Conservation (phyloP, 1,284 basidiomycete genomes). For the Sanghuangporus baumii region DNA sequence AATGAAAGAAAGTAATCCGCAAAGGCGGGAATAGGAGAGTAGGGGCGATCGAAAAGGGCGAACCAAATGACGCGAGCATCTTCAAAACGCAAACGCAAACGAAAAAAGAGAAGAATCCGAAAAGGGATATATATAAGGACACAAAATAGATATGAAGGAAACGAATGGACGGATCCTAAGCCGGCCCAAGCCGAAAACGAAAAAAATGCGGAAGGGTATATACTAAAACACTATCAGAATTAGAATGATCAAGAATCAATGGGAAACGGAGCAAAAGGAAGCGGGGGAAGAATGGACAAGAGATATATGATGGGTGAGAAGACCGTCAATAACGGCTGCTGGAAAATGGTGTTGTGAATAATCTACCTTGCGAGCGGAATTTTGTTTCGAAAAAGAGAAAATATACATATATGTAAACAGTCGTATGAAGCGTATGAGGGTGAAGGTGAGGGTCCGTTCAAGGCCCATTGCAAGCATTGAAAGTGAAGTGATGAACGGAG, state of each 20-base stretch:
- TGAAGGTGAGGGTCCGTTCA: not conserved
- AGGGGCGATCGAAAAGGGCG: too few species aligned
- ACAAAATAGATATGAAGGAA: not conserved
- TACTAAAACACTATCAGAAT: slow-evolving; percentile 5
- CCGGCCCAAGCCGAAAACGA: not conserved
- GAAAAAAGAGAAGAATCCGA: too few species aligned
- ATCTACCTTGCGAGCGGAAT: not conserved
- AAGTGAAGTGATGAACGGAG: not conserved
- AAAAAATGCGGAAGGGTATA: not conserved
- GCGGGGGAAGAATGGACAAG: too few species aligned
- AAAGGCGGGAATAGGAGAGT: too few species aligned
- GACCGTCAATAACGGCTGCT: not conserved
- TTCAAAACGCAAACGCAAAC: too few species aligned
- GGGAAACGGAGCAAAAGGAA: too few species aligned
- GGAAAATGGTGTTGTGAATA: not conserved
- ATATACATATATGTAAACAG: too few species aligned
- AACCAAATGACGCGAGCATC: too few species aligned
- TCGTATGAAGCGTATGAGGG: not conserved
- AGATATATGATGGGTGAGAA: too few species aligned
- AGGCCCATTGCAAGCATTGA: not conserved
- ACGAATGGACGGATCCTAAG: not conserved
- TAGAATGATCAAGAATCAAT: not conserved
- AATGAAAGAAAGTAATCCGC: too few species aligned
- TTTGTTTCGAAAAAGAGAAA: not conserved
- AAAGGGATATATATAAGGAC: too few species aligned